Evolutionary conservation across 108 stramenopile genomes (phyloP), one percentile per base, ranked within the genome.

Genomic region (Conticribra weissflogii): DNA sequence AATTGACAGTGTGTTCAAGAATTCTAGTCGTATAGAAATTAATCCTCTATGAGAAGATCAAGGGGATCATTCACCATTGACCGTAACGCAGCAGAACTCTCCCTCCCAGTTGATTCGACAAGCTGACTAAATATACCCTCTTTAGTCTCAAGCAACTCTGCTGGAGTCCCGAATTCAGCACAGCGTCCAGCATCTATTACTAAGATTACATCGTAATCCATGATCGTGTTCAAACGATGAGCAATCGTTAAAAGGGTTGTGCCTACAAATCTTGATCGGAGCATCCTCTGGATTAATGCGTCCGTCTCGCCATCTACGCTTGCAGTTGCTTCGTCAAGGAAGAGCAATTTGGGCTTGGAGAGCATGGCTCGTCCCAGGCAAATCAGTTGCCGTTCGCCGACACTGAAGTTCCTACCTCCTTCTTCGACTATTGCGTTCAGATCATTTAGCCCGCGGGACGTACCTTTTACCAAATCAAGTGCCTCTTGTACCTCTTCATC

Each of bases 241-340:
- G 98, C 98, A 44, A 98, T 88, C 9, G 96, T 96, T 0, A 98
- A 60, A 17, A 96, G 61, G 1, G 98, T 98, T 28, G 90, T 93
- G 18, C 81, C 81, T 9, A 72, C 62, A 56, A 97, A 97, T 2
- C 85, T 67, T 14, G 83, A 83, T 4, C 97, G 85, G 0, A 98
- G 83, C 85, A 95, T 95, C 46, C 68, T 54, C 67, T 97, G 96
- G 47, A 97, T 87, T 45, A 92, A 82, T 9, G 85, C 85, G 69
- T 97, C 95, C 0, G 93, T 96, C 54, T 87, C 84, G 0, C 85
- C 85, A 45, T 81, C 73, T 57, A 82, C 81, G 47, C 65, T 74
- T 68, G 79, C 81, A 5, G 82, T 88, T 16, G 93, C 93, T 63
- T 94, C 90, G 60, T 94, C 93, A 53, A 94, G 54, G 12, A 91